Evolutionary conservation across 306 rosid genomes (phyloP).

Genomic region (Quercus ilex): DNA sequence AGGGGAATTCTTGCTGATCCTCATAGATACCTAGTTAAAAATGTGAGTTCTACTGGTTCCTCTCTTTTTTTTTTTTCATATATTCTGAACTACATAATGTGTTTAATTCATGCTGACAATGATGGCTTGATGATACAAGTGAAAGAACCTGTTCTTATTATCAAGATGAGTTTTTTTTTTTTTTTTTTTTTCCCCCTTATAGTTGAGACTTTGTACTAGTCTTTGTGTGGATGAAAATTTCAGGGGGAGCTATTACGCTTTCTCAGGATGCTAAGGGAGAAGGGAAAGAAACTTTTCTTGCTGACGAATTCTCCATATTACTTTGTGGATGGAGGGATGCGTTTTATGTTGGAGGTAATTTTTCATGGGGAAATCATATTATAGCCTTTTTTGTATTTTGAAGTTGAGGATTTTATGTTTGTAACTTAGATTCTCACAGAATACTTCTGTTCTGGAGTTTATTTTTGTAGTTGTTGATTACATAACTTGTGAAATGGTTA

Average conservation of each 20-base stretch:
- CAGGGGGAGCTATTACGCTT: slow-evolving; percentile 68
- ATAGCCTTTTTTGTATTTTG: slow-evolving; percentile 2
- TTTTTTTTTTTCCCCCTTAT: not conserved
- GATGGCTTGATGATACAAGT: slow-evolving; percentile 12
- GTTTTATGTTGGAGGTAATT: slow-evolving; percentile 80
- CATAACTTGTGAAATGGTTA: not conserved
- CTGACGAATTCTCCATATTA: slow-evolving; percentile 89
- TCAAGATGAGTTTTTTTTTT: slow-evolving; percentile 9
- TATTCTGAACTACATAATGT: not conserved
- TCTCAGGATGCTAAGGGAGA: slow-evolving; percentile 82
- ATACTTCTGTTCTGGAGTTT: not conserved
- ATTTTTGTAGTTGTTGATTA: not conserved
- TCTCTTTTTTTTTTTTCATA: slow-evolving; percentile 1
- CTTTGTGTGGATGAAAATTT: slow-evolving; percentile 30
- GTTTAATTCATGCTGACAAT: slow-evolving; percentile 19
- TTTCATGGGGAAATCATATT: slow-evolving; percentile 13
- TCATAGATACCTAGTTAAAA: slow-evolving; percentile 66
- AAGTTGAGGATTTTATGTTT: not conserved
- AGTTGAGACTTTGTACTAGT: slow-evolving; percentile 12
- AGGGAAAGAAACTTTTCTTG: slow-evolving; percentile 91
- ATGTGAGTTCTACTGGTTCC: slow-evolving; percentile 52
- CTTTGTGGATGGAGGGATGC: slow-evolving; percentile 98
- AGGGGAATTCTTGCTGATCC: slow-evolving; percentile 76
- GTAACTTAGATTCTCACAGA: not conserved
- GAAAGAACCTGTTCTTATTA: slow-evolving; percentile 11